Evolutionary conservation across 345 rosid genomes (phyloP).

Genomic region (Populus ilicifolia): DNA sequence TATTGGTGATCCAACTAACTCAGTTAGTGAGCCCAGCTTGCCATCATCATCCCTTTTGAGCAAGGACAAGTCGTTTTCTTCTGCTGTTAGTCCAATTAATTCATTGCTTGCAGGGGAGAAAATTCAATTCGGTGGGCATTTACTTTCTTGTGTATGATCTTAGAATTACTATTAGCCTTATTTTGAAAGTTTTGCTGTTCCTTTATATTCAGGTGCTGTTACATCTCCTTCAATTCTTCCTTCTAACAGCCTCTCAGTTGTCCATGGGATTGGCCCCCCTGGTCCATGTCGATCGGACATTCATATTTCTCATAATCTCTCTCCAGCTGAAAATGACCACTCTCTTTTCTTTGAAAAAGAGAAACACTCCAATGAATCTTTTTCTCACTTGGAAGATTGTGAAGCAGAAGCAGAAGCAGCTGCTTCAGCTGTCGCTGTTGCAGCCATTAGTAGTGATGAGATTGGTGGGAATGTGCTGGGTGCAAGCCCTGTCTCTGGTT

Average conservation of each 20-base stretch:
- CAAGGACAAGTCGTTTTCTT: constrained; percentile 63
- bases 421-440: constrained; percentile 90
- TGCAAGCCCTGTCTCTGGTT: constrained; percentile 41
- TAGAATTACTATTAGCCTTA: background rate
- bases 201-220: constrained; percentile 66
- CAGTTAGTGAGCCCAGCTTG: constrained; percentile 46
- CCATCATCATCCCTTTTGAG: constrained; percentile 47
- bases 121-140: constrained; percentile 85
- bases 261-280: constrained; percentile 60
- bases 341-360: constrained; percentile 69
- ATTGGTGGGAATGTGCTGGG: constrained; percentile 47
- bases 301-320: constrained; percentile 40
- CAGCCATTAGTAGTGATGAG: constrained; percentile 87
- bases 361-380: constrained; percentile 46
- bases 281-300: constrained; percentile 46
- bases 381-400: constrained; percentile 58
- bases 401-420: constrained; percentile 90
- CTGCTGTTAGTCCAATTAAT: constrained; percentile 63
- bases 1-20: constrained; percentile 53
- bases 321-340: constrained; percentile 47
- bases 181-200: constrained; percentile 13
- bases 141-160: constrained; percentile 2
- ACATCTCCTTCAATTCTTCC: constrained; percentile 77
- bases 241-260: constrained; percentile 39
- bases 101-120: constrained; percentile 93